Conservation (phyloP, 2,329 filamentous ascomycete genomes). For the Neopestalotiopsis sp. region DNA sequence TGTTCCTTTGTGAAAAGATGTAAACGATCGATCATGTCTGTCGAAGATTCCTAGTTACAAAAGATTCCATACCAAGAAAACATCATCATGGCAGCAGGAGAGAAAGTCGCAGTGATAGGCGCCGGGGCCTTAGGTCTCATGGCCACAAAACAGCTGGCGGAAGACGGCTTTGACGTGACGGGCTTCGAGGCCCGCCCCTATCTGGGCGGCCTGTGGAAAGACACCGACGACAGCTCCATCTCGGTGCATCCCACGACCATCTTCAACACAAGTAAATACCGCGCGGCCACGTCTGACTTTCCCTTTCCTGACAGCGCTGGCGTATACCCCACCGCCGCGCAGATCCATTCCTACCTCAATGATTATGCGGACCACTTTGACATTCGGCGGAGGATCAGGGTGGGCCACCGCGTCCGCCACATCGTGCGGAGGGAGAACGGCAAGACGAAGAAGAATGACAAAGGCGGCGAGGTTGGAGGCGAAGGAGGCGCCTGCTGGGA, state of each 20-base stretch:
- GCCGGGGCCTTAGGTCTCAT: slow-evolving; percentile 22
- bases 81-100: background rate
- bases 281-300: slow-evolving; percentile 21
- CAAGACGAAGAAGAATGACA: no score
- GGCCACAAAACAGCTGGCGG: slow-evolving; percentile 23
- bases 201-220: slow-evolving; percentile 24
- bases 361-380: slow-evolving; percentile 18
- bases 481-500: background rate
- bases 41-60: background rate
- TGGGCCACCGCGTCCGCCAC: slow-evolving; percentile 3
- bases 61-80: background rate
- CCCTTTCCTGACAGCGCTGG: slow-evolving; percentile 17
- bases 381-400: slow-evolving; percentile 10
- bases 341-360: slow-evolving; percentile 12
- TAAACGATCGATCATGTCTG: background rate
- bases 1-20: background rate
- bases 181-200: slow-evolving; percentile 20
- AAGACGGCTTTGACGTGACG: slow-evolving; percentile 22
- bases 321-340: slow-evolving; percentile 16
- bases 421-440: background rate
- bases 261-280: slow-evolving; percentile 19
- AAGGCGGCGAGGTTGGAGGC: background rate
- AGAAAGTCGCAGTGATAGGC: slow-evolving; percentile 27
- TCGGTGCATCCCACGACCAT: slow-evolving; percentile 20
- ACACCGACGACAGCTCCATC: slow-evolving; percentile 9